Conservation (phyloP, 192 early-diverging fungal genomes). For the Dissophora ornata region DNA sequence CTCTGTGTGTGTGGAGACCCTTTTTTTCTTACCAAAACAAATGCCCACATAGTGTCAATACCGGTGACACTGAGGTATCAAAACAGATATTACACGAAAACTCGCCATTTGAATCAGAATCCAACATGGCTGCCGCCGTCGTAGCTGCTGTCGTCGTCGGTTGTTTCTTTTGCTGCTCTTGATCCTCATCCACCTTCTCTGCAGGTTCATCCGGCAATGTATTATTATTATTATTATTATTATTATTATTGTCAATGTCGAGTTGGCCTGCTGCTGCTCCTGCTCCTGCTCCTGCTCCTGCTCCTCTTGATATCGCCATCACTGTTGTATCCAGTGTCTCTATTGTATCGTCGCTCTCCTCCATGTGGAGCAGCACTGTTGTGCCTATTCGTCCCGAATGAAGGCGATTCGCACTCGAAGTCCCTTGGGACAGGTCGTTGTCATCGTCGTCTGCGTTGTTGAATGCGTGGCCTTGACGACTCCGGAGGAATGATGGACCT, state of each 20-base stretch:
- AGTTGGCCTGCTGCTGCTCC: conserved; percentile 1
- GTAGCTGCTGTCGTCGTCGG: neutral
- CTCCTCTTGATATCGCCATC: neutral
- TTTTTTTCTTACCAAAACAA: conserved; percentile 70
- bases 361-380: too few species aligned
- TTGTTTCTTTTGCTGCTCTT: neutral
- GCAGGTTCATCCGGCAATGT: too few species aligned
- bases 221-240: too few species aligned
- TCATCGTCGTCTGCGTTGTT: too few species aligned
- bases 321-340: too few species aligned
- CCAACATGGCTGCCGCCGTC: neutral
- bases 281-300: neutral
- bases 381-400: neutral
- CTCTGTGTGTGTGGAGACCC: too few species aligned
- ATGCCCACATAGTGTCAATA: conserved; percentile 84
- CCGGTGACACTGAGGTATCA: conserved; percentile 80
- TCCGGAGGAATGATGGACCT: neutral
- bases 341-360: too few species aligned
- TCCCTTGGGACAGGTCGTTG: neutral
- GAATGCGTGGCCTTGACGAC: neutral
- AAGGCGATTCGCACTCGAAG: conserved; percentile 1
- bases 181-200: neutral
- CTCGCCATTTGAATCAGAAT: conserved; percentile 34
- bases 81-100: conserved; percentile 66
- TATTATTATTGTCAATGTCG: too few species aligned